Percentiles rank a stretch among this genome's conserved stretches.
Conservation (phyloP, 2,329 filamentous ascomycete species). For the Trichoderma endophyticum region DNA sequence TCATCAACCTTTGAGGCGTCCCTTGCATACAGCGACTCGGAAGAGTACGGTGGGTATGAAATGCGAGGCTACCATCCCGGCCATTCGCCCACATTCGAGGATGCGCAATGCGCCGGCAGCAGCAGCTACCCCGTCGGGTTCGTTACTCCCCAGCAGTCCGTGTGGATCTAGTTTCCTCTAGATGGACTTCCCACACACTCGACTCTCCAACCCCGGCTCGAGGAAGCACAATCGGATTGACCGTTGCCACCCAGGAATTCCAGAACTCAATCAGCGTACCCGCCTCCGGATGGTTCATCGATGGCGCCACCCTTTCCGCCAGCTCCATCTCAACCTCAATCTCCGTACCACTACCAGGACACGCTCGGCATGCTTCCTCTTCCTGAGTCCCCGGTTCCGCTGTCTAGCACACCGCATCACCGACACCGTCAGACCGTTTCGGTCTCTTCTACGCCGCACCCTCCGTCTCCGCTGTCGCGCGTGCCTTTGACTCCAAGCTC, state of each 20-base stretch:
- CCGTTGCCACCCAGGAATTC: slow-evolving; percentile 51
- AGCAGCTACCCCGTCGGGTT: slow-evolving; percentile 49
- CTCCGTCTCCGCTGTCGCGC: slow-evolving; percentile 36
- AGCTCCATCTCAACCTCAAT: slow-evolving; percentile 46
- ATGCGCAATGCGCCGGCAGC: slow-evolving; percentile 34
- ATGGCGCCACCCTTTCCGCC: slow-evolving; percentile 37
- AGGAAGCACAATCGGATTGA: slow-evolving; percentile 52
- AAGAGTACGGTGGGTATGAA: slow-evolving; percentile 53
- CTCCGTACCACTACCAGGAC: slow-evolving; percentile 45
- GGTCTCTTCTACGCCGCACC: slow-evolving; percentile 35
- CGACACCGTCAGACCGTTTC: slow-evolving; percentile 40
- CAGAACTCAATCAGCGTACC: slow-evolving; percentile 41
- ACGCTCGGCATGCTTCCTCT: slow-evolving; percentile 43
- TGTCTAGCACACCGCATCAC: slow-evolving; percentile 32
- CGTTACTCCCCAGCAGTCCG: slow-evolving; percentile 60
- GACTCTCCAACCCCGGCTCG: slow-evolving; percentile 30
- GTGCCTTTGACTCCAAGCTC: slow-evolving; percentile 29
- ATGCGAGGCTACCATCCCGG: slow-evolving; percentile 42
- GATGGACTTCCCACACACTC: slow-evolving; percentile 37
- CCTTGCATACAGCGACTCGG: slow-evolving; percentile 59
- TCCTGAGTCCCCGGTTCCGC: slow-evolving; percentile 44
- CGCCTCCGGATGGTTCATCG: slow-evolving; percentile 42
- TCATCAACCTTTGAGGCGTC: slow-evolving; percentile 63
- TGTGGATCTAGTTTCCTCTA: slow-evolving; percentile 54
- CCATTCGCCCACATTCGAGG: slow-evolving; percentile 47